Percentiles rank a stretch among this genome's conserved stretches.
Evolutionary conservation across 768 basidiomycete species (phyloP).

Genomic region (Sarcomyxa edulis): DNA sequence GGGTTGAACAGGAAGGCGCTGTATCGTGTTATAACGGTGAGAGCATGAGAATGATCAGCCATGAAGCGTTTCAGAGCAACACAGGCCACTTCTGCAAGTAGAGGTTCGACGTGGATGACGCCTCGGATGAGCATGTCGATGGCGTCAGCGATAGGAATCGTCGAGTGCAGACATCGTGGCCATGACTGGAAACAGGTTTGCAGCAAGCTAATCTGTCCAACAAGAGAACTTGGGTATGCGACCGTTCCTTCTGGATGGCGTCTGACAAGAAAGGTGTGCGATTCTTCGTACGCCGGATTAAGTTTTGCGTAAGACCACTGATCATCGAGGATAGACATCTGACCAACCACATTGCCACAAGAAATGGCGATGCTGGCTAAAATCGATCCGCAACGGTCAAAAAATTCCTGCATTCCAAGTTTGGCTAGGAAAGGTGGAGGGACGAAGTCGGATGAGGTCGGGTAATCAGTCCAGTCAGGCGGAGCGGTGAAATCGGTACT

Average conservation of each 20-base stretch:
- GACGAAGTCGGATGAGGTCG: constrained; percentile 59
- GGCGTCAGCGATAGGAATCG: constrained; percentile 50
- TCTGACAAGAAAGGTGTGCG: constrained; percentile 60
- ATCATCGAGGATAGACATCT: constrained; percentile 82
- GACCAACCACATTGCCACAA: constrained; percentile 61
- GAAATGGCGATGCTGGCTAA: constrained; percentile 51
- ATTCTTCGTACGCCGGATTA: constrained; percentile 60
- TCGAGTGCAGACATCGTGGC: constrained; percentile 71
- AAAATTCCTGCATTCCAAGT: constrained; percentile 66
- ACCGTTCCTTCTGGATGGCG: constrained; percentile 61
- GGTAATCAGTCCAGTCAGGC: constrained; percentile 60
- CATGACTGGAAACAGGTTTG: constrained; percentile 77
- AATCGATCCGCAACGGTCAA: constrained; percentile 56
- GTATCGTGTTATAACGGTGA: constrained; percentile 57
- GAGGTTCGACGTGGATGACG: constrained; percentile 81
- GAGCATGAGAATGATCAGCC: constrained; percentile 49
- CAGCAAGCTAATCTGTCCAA: constrained; percentile 64
- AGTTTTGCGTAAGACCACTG: constrained; percentile 67
- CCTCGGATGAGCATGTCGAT: constrained; percentile 78
- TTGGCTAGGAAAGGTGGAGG: constrained; percentile 52
- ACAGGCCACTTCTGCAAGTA: constrained; percentile 62
- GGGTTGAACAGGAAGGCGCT: constrained; percentile 74
- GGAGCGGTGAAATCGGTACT: constrained; percentile 58
- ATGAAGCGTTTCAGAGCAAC: constrained; percentile 71
- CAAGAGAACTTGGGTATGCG: constrained; percentile 59